Evolutionary conservation across 768 basidiomycete genomes (phyloP).

Genomic region (Coprinopsis cinerea): DNA sequence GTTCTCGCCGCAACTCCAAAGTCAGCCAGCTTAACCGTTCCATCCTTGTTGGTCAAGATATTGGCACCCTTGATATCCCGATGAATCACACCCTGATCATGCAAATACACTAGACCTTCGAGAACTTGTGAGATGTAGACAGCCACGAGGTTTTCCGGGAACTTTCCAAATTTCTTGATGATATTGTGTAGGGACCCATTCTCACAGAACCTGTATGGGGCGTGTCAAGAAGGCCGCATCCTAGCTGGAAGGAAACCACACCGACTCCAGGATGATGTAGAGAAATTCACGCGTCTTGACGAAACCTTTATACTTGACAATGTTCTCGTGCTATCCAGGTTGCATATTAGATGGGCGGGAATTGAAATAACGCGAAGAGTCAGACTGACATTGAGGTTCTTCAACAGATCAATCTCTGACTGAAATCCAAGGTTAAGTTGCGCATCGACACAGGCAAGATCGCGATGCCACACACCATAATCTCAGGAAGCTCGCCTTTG

Average conservation of each 20-base stretch:
- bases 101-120: conserved; percentile 92
- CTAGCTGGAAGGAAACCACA: background rate
- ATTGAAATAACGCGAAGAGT: conserved; percentile 4
- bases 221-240: background rate
- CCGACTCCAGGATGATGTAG: conserved; percentile 94
- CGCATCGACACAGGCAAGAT: conserved; percentile 14
- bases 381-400: conserved; percentile 82
- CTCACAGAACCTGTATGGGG: conserved; percentile 75
- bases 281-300: conserved; percentile 91
- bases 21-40: conserved; percentile 97
- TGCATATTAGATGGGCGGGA: conserved; percentile 1
- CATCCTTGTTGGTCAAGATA: conserved; percentile 97
- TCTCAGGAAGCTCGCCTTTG: conserved; percentile 88
- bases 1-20: conserved; percentile 91
- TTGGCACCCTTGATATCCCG: conserved; percentile 99
- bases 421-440: conserved; percentile 25
- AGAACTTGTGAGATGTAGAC: conserved; percentile 96
- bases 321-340: conserved; percentile 75
- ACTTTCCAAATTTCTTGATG: conserved; percentile 96
- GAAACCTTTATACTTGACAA: conserved; percentile 99
- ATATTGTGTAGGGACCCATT: conserved; percentile 96
- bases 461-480: conserved; percentile 66
- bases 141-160: conserved; percentile 93
- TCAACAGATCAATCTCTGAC: conserved; percentile 96
- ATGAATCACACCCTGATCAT: conserved; percentile 99